phyloP scores from a whole-genome alignment of 768 basidiomycete genomes.

The Serendipita vermifera region DNA sequence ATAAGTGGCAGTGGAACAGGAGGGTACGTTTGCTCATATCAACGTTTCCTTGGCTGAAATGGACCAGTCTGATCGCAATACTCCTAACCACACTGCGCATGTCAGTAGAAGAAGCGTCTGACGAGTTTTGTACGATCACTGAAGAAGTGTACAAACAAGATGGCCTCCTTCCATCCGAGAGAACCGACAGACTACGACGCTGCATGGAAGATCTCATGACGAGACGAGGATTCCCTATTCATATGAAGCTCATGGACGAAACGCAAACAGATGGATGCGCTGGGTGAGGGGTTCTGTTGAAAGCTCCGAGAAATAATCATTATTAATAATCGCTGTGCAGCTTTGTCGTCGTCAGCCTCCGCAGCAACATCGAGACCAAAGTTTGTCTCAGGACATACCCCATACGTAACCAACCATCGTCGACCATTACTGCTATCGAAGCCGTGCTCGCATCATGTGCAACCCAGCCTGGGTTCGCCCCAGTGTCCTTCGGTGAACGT shows the following conservation, averaged over 20 bases:
- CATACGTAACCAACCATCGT: neutral
- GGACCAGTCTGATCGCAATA: neutral
- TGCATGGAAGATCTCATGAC: neutral
- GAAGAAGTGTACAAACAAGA: neutral
- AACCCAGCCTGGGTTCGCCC: neutral
- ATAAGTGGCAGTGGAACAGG: neutral
- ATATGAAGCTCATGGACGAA: neutral
- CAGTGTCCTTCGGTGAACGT: neutral
- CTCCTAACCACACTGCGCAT: neutral
- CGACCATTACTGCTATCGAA: neutral
- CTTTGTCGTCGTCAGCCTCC: neutral
- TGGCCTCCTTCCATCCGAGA: neutral
- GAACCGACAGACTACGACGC: neutral
- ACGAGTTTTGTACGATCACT: neutral
- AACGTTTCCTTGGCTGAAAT: neutral
- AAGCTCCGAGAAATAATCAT: too few species aligned
- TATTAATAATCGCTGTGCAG: neutral
- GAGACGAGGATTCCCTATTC: neutral
- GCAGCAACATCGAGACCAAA: neutral
- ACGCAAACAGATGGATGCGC: too few species aligned
- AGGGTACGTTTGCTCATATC: neutral
- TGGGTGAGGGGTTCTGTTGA: too few species aligned
- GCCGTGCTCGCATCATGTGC: neutral
- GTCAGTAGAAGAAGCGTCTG: neutral
- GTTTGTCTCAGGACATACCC: neutral